Conservation (phyloP, 2,329 filamentous ascomycete species). For the Paraphaeosphaeria minitans region DNA sequence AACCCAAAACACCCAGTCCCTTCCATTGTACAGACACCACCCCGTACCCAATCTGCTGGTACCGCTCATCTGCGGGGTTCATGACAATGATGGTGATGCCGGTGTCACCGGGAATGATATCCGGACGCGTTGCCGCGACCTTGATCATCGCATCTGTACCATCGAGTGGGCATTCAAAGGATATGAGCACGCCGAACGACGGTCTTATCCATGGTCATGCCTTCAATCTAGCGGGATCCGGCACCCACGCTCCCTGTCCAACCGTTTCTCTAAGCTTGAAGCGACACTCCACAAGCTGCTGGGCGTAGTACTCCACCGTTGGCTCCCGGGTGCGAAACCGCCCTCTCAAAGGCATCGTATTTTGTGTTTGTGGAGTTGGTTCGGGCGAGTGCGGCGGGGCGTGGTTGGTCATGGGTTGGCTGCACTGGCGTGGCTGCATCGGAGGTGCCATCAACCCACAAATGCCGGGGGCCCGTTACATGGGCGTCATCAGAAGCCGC, state of each 20-base stretch:
- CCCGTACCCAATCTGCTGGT: too few species aligned
- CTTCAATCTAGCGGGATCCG: slow-evolving; percentile 4
- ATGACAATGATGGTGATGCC: too few species aligned
- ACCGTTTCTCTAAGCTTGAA: slow-evolving; percentile 17
- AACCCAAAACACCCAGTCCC: too few species aligned
- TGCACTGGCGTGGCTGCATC: neutral
- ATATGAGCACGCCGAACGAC: too few species aligned
- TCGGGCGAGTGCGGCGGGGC: neutral
- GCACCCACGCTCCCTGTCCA: slow-evolving; percentile 14
- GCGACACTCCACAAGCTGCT: slow-evolving; percentile 19
- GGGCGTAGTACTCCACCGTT: slow-evolving; percentile 12
- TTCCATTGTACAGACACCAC: too few species aligned
- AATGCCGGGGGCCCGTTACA: neutral
- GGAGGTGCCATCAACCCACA: neutral
- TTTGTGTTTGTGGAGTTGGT: slow-evolving; percentile 3
- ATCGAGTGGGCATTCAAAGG: too few species aligned
- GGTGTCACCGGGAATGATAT: too few species aligned
- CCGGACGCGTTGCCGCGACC: too few species aligned
- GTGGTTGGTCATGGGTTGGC: neutral
- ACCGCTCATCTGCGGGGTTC: too few species aligned
- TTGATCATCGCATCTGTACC: too few species aligned
- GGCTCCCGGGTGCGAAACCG: slow-evolving; percentile 5
- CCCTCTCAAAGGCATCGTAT: slow-evolving; percentile 11
- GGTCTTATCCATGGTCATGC: neutral
- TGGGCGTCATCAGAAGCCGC: neutral